Evolutionary conservation across 768 basidiomycete species (phyloP).

Genomic region (Lactifluus volemus): DNA sequence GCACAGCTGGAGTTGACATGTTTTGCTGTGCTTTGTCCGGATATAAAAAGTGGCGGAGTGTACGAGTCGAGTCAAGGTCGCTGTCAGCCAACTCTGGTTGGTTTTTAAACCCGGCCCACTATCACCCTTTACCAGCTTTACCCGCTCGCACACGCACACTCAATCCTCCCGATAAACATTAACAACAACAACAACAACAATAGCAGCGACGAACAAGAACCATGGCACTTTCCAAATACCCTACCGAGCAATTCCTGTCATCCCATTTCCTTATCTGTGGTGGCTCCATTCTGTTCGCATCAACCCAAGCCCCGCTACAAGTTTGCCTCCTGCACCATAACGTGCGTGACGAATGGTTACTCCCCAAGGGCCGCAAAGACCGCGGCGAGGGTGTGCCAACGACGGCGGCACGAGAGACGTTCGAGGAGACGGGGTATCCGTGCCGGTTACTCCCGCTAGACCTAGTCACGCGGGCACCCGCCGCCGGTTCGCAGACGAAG

Average conservation of each 20-base stretch:
- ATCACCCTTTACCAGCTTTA: no score
- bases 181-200: no score
- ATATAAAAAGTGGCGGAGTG: no score
- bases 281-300: constrained; percentile 25
- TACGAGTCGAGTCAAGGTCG: no score
- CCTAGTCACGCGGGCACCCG: constrained; percentile 49
- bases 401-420: constrained; percentile 53
- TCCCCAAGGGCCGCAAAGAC: constrained; percentile 60
- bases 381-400: constrained; percentile 40
- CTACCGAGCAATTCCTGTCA: constrained; percentile 9
- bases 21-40: no score
- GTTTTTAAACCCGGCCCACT: no score
- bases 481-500: constrained; percentile 33
- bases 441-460: constrained; percentile 42
- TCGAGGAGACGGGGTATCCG: constrained; percentile 55
- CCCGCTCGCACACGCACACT: no score
- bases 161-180: not conserved
- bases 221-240: constrained; percentile 4
- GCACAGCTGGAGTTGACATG: not conserved
- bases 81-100: no score
- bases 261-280: constrained; percentile 25
- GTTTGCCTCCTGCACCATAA: constrained; percentile 27
- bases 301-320: constrained; percentile 17
- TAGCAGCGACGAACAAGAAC: not conserved
- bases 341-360: constrained; percentile 29